Conservation (phyloP, 176 grass and related monocot genomes). For the Triticum turgidum region DNA sequence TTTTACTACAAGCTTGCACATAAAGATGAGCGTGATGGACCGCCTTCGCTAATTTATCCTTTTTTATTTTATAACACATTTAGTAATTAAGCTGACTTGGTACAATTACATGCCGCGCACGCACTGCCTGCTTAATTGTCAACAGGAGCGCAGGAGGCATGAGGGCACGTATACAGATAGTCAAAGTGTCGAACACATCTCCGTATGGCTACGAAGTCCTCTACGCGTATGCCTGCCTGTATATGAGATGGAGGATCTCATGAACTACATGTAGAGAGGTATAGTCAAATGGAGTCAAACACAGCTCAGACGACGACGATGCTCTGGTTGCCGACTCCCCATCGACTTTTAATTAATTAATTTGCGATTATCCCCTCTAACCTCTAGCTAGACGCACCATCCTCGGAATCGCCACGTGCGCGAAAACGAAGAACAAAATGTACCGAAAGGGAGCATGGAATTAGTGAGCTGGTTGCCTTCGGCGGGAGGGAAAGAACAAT, state of each 20-base stretch:
- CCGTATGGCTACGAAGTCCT: not conserved
- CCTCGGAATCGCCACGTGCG: constrained; percentile 22
- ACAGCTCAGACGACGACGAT: not conserved
- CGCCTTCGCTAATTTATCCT: not conserved
- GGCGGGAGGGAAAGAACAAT: constrained; percentile 47
- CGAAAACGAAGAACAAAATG: constrained; percentile 1
- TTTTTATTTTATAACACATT: no score
- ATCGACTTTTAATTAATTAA: not conserved
- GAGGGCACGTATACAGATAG: not conserved
- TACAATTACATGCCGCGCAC: not conserved
- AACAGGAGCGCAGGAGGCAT: not conserved
- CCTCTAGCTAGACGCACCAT: not conserved
- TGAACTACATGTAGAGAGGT: not conserved
- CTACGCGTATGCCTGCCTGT: not conserved
- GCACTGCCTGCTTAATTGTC: not conserved
- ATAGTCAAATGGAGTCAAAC: constrained; percentile 26
- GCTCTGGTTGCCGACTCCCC: not conserved
- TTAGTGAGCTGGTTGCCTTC: constrained; percentile 30
- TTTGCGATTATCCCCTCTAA: not conserved
- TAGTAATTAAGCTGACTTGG: not conserved
- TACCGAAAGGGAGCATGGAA: constrained; percentile 30
- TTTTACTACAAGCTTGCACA: not conserved
- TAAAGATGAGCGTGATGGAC: not conserved
- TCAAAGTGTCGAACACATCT: not conserved
- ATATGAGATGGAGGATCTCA: constrained; percentile 9